Evolutionary conservation across 2,329 filamentous ascomycete genomes (phyloP), one percentile per base, ranked within the genome.

Genomic region (Penicillium sp.): DNA sequence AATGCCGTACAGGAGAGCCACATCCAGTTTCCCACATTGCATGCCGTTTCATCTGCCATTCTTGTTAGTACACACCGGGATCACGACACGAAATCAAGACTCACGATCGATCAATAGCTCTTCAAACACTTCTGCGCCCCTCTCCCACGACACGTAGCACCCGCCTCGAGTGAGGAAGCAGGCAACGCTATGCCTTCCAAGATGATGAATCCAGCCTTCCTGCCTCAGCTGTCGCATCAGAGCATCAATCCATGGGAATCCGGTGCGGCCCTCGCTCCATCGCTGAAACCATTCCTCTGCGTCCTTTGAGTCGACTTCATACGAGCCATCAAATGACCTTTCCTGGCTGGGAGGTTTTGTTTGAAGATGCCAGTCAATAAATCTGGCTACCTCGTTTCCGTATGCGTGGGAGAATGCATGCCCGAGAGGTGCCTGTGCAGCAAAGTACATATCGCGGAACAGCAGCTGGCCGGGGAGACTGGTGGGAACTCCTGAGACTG

Each of bases 381-480:
- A 91, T n/a, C 88, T 81, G 36, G 83, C 87, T 59, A 86, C 74
- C 0, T 79, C 70, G 63, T 92, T 92, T 34, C 82, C 81, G 45
- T 81, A 75, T 0, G 86, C 86, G 63, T 89, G 87, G 1, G 74
- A 78, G 61, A 90, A 91, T 0, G 75, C 64, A 30, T 81, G 77
- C 0, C 88, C 88, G 1, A 91, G 74, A 0, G 82, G 79, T 0
- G 88, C 87, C 67, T 92, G 88, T 0, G 88, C 88, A 13, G 82
- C 88, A 62, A 92, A 91, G 71, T 91, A 92, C 89, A 92, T 92
- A 67, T 92, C 89, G 14, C 89, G 80, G 69, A 92, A 92, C 10
- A 91, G 76, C 1, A 92, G 72, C 62, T 92, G 89, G 2, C 89
- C 89, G 0, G 81, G 85, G 14, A 92, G 70, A 57, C 84, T 88